A percentile compares a stretch with the other conserved stretches of the same genome.
Evolutionary conservation across 164 flowering plant genomes (phyloP).

Genomic region (Berberis thunbergii): DNA sequence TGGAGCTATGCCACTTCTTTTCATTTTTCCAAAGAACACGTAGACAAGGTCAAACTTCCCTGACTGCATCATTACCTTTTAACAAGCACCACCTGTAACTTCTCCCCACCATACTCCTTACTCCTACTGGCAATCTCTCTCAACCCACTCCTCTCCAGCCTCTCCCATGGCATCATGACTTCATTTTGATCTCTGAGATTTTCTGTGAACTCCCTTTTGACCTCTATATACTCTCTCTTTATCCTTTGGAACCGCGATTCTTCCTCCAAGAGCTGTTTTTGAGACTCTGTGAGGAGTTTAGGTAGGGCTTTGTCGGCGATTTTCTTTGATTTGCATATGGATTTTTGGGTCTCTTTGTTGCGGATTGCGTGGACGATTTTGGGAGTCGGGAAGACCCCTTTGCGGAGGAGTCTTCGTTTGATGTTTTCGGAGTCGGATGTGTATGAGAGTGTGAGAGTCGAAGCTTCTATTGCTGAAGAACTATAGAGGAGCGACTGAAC

Average conservation of each 20-base stretch:
- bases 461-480: conserved; percentile 45
- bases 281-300: conserved; percentile 31
- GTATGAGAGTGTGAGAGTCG: conserved; percentile 23
- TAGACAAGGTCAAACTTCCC: conserved; percentile 84
- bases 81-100: conserved; percentile 47
- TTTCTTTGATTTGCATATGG: conserved; percentile 39
- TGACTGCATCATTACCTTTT: conserved; percentile 86
- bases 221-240: conserved; percentile 41
- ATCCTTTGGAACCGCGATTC: conserved; percentile 43
- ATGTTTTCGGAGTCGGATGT: conserved; percentile 43
- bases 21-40: conserved; percentile 63
- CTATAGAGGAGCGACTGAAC: neutral
- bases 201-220: conserved; percentile 21
- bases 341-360: conserved; percentile 70
- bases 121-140: conserved; percentile 38
- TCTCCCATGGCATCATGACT: conserved; percentile 68
- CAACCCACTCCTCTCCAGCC: conserved; percentile 31
- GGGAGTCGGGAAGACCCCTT: conserved; percentile 73
- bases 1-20: conserved; percentile 54
- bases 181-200: conserved; percentile 1
- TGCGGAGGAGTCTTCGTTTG: conserved; percentile 42
- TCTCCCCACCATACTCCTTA: conserved; percentile 36
- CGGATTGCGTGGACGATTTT: conserved; percentile 77
- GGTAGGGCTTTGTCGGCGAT: conserved; percentile 16
- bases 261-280: conserved; percentile 33